Conservation (phyloP, 1,284 basidiomycete species). For the Taiwanofungus camphoratus region DNA sequence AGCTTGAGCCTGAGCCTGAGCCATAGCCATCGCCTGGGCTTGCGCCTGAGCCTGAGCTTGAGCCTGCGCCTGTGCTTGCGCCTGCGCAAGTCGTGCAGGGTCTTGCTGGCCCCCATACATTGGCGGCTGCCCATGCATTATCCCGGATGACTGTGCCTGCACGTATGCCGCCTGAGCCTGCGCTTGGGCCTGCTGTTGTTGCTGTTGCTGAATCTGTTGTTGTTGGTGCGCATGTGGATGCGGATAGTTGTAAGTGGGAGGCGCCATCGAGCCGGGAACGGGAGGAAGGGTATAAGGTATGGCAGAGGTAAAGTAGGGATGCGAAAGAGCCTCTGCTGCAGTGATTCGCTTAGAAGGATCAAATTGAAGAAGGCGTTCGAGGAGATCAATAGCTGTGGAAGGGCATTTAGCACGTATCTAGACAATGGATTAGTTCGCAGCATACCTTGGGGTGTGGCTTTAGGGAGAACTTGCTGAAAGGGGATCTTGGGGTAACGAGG, state of each 20-base stretch:
- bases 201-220: conserved; percentile 31
- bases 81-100: conserved; percentile 24
- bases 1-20: conserved; percentile 27
- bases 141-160: conserved; percentile 30
- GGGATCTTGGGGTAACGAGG: conserved; percentile 91
- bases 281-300: conserved; percentile 39
- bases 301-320: conserved; percentile 84
- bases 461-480: conserved; percentile 85
- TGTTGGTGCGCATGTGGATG: conserved; percentile 50
- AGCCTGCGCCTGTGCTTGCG: conserved; percentile 28
- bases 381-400: conserved; percentile 78
- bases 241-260: conserved; percentile 64
- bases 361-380: conserved; percentile 95
- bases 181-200: conserved; percentile 41
- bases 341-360: conserved; percentile 92
- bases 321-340: conserved; percentile 87
- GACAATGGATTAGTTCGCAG: not conserved
- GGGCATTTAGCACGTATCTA: conserved; percentile 8
- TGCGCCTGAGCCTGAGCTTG: conserved; percentile 31
- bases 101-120: conserved; percentile 10
- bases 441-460: conserved; percentile 84
- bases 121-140: conserved; percentile 11
- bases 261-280: conserved; percentile 56
- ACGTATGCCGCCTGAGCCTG: conserved; percentile 36
- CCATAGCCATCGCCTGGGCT: conserved; percentile 25